phyloP scores from a whole-genome alignment of 2,329 filamentous ascomycete species.

The Fusarium abutilonis region DNA sequence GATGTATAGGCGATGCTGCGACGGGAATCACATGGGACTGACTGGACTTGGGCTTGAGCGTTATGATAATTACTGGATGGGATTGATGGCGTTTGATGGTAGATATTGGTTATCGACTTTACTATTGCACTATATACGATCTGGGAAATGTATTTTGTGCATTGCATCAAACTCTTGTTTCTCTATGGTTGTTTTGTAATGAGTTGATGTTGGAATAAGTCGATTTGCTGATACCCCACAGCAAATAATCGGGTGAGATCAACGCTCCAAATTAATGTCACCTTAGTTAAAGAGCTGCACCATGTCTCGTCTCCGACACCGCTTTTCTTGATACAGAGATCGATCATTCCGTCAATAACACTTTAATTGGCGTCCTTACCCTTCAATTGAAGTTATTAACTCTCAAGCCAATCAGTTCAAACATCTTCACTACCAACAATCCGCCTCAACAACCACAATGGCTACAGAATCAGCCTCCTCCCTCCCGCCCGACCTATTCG shows the following conservation, averaged over 20 bases:
- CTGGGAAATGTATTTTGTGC: neutral
- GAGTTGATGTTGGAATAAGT: neutral
- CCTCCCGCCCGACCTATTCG: slow-evolving; percentile 66
- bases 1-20: neutral
- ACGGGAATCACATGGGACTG: neutral
- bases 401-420: neutral
- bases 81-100: slow-evolving; percentile 13
- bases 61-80: neutral
- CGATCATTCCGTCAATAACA: neutral
- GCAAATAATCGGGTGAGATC: neutral
- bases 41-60: neutral
- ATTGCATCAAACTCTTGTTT: neutral
- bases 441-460: slow-evolving; percentile 11
- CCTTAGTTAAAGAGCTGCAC: neutral
- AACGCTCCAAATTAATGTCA: neutral
- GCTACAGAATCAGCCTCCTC: slow-evolving; percentile 37
- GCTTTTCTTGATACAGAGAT: slow-evolving; percentile 2
- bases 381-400: neutral
- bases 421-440: too few species aligned
- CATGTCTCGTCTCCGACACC: slow-evolving; percentile 16
- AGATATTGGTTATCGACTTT: slow-evolving; percentile 3
- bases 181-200: neutral
- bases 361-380: neutral
- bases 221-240: neutral
- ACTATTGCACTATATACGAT: neutral